Percentiles rank a stretch among this genome's conserved stretches.
Conservation (phyloP, 2,329 filamentous ascomycete species). For the Cercospora sp. region DNA sequence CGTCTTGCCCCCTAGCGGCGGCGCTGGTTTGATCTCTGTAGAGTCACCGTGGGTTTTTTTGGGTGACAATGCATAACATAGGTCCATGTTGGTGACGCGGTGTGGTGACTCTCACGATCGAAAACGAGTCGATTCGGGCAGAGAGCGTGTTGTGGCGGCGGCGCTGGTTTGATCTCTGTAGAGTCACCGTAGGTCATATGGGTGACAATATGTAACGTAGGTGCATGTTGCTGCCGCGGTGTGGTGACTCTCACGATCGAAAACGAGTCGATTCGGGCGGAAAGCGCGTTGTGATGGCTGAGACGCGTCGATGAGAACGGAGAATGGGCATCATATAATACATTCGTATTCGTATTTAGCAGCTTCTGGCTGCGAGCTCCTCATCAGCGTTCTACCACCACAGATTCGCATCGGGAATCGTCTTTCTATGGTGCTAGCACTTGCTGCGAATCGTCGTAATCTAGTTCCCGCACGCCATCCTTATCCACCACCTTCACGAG, state of each 20-base stretch:
- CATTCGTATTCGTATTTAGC: conserved; percentile 2
- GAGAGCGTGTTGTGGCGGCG: not conserved
- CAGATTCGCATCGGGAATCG: not conserved
- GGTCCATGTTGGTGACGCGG: too few species aligned
- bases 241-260: too few species aligned
- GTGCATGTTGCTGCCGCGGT: too few species aligned
- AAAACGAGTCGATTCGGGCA: too few species aligned
- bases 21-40: not conserved
- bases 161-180: not conserved
- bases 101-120: too few species aligned
- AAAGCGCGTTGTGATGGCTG: not conserved
- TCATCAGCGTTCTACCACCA: not conserved
- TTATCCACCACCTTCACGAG: conserved; percentile 91
- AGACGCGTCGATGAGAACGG: not conserved
- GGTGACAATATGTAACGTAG: too few species aligned
- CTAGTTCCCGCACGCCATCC: conserved; percentile 82
- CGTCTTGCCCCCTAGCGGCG: not conserved
- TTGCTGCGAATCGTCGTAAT: conserved; percentile 67
- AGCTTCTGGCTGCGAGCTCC: conserved; percentile 2
- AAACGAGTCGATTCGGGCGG: not conserved
- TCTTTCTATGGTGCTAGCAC: conserved; percentile 32
- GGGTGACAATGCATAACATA: too few species aligned
- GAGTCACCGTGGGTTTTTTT: too few species aligned
- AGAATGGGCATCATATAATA: conserved; percentile 1
- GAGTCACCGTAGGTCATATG: too few species aligned